These are phyloP conservation scores for Citrus sinensis DNA, from an alignment of 345 rosid species.

Conservation along the genomic window DNA sequence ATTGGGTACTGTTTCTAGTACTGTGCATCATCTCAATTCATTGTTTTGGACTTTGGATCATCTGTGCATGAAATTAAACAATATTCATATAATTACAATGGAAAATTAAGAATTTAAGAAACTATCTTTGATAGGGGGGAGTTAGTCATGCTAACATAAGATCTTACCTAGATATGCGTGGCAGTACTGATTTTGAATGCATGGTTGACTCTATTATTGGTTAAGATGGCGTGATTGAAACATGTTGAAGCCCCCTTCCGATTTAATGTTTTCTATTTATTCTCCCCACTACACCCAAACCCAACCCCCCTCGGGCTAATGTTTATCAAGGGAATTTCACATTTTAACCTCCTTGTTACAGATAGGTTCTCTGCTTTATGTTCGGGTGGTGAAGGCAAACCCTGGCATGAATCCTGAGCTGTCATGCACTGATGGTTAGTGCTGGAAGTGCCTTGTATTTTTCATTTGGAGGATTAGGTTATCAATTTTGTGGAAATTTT, in stretches of 20 bases:
- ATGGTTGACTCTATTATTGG: not conserved
- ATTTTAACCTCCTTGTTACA: constrained; percentile 24
- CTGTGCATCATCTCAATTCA: not conserved
- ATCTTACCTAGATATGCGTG: not conserved
- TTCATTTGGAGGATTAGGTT: not conserved
- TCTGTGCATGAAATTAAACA: not conserved
- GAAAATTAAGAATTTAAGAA: not conserved
- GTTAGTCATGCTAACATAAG: not conserved
- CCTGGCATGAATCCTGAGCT: constrained; percentile 71
- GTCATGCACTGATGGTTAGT: constrained; percentile 70
- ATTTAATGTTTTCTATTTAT: not conserved
- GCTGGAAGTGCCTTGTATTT: constrained; percentile 1
- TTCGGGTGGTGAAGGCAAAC: constrained; percentile 73
- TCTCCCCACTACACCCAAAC: too few relatives aligned
- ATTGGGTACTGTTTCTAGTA: not conserved
- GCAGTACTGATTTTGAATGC: not conserved
- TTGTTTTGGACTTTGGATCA: not conserved
- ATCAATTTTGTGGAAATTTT: not conserved
- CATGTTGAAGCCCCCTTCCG: not conserved
- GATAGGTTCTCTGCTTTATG: constrained; percentile 74
- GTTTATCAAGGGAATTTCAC: not conserved
- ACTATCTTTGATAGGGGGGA: not conserved
- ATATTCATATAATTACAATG: not conserved
- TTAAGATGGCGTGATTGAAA: not conserved
- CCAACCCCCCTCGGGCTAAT: fast-evolving